A percentile compares a stretch with the other conserved stretches of the same genome.
phyloP scores from a whole-genome alignment of 2,329 filamentous ascomycete species.

The Aschersonia sp. region DNA sequence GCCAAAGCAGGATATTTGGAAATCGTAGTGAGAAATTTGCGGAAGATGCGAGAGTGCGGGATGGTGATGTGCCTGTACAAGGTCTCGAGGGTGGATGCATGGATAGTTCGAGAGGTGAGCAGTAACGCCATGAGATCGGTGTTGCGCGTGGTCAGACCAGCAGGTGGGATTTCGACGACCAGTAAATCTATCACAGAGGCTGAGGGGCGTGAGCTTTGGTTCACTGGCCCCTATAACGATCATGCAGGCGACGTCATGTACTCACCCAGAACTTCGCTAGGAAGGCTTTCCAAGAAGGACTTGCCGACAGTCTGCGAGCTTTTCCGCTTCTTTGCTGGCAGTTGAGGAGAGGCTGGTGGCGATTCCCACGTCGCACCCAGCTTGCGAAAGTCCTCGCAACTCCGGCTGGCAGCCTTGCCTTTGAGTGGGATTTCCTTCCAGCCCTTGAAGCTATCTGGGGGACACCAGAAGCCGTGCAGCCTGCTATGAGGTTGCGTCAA shows the following conservation, averaged over 20 bases:
- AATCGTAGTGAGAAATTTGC: slow-evolving; percentile 63
- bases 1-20: slow-evolving; percentile 53
- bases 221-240: background rate
- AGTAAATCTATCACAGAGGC: slow-evolving; percentile 63
- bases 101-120: slow-evolving; percentile 59
- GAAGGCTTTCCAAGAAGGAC: slow-evolving; percentile 51
- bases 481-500: slow-evolving; percentile 40
- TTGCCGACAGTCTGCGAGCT: slow-evolving; percentile 25
- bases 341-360: slow-evolving; percentile 17
- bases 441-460: slow-evolving; percentile 42
- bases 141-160: slow-evolving; percentile 63
- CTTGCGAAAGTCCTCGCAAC: slow-evolving; percentile 43
- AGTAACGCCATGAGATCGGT: slow-evolving; percentile 64
- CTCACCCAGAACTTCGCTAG: slow-evolving; percentile 58
- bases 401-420: slow-evolving; percentile 45
- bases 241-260: background rate
- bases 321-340: slow-evolving; percentile 13
- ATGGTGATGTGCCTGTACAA: slow-evolving; percentile 71
- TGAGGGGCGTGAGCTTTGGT: slow-evolving; percentile 15
- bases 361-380: slow-evolving; percentile 40
- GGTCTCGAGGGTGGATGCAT: slow-evolving; percentile 58
- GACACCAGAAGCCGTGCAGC: slow-evolving; percentile 44
- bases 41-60: slow-evolving; percentile 71
- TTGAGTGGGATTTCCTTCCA: slow-evolving; percentile 49
- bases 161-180: slow-evolving; percentile 56